Evolutionary conservation across 2,329 filamentous ascomycete genomes (phyloP).

Genomic region (Diplodia intermedia): DNA sequence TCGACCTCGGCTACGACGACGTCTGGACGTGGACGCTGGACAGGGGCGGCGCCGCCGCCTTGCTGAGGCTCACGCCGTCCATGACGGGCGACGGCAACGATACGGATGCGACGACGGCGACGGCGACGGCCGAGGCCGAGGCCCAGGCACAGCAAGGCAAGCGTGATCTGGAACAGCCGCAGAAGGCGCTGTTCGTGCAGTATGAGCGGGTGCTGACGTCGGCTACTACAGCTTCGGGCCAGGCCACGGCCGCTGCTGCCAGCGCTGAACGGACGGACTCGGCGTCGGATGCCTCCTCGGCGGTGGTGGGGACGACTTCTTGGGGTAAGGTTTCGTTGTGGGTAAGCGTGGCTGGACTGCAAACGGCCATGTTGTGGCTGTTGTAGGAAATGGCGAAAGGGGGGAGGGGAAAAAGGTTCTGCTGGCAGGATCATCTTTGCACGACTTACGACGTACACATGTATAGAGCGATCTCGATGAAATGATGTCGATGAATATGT

Average conservation of each 20-base stretch:
- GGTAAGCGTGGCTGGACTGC: neutral
- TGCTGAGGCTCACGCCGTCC: slow-evolving; percentile 11
- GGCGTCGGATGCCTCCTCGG: neutral
- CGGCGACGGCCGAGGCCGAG: too few species aligned
- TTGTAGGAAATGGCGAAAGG: neutral
- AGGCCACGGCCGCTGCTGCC: too few species aligned
- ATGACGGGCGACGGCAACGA: neutral
- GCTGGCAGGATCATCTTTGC: neutral
- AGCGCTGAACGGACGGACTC: neutral
- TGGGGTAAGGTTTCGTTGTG: neutral
- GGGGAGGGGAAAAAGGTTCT: neutral
- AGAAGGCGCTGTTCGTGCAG: neutral
- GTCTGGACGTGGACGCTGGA: slow-evolving; percentile 10
- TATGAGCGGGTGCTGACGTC: neutral
- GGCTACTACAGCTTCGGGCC: neutral
- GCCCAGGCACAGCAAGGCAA: neutral
- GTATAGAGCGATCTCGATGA: neutral
- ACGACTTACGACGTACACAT: slow-evolving; percentile 4
- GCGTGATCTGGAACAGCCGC: neutral
- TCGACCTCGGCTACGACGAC: neutral
- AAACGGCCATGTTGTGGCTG: neutral
- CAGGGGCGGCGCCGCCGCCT: neutral
- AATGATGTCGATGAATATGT: neutral
- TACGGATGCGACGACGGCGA: neutral
- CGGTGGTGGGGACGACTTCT: neutral